Conservation (phyloP, 345 rosid genomes). For the Limnanthes douglasii region DNA sequence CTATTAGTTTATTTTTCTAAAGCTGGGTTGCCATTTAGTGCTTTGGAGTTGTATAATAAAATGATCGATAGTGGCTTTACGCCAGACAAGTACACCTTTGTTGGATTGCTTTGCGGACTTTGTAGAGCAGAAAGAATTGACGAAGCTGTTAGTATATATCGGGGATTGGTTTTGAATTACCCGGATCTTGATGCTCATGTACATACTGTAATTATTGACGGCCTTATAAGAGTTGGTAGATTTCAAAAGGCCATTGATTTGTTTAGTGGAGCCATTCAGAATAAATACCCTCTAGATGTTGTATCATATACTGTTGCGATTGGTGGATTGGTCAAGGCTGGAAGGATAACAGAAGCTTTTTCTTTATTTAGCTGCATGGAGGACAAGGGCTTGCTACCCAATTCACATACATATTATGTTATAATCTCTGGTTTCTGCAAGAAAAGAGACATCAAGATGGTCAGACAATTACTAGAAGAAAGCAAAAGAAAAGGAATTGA, state of each 20-base stretch:
- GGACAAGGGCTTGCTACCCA: constrained; percentile 30
- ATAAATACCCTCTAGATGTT: constrained; percentile 38
- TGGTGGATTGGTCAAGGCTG: constrained; percentile 34
- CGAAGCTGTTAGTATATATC: constrained; percentile 38
- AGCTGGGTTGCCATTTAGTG: constrained; percentile 24
- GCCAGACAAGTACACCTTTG: constrained; percentile 45
- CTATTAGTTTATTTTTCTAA: constrained; percentile 37
- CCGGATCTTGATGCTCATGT: constrained; percentile 39
- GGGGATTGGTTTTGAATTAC: constrained; percentile 13
- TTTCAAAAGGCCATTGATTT: constrained; percentile 25
- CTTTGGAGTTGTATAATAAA: constrained; percentile 22
- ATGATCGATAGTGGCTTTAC: constrained; percentile 32
- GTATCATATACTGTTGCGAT: constrained; percentile 53
- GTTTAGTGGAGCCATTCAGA: constrained; percentile 25
- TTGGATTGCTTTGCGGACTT: constrained; percentile 34
- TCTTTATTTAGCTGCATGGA: constrained; percentile 32
- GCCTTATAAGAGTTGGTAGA: constrained; percentile 32
- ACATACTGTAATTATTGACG: constrained; percentile 38
- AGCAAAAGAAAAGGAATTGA: constrained; percentile 28
- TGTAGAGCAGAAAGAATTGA: constrained; percentile 20
- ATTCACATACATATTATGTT: constrained; percentile 18
- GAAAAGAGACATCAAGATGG: constrained; percentile 29
- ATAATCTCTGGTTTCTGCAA: constrained; percentile 34
- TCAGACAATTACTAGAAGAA: constrained; percentile 27
- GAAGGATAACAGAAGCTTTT: constrained; percentile 38